phyloP scores from a whole-genome alignment of 768 basidiomycete species.

The Podaxis pistillaris region DNA sequence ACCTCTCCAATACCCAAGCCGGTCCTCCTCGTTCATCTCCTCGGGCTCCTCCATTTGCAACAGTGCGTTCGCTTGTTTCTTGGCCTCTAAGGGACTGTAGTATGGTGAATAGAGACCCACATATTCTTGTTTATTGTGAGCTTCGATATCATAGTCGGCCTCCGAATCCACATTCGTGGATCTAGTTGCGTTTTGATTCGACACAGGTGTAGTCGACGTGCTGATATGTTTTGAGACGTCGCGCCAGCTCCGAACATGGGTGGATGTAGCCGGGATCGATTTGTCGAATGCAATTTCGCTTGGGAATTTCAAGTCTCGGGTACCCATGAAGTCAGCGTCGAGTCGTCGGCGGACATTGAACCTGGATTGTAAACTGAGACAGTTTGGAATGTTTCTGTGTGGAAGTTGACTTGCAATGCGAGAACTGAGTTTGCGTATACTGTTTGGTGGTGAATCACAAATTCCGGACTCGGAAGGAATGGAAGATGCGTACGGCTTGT shows the following conservation, averaged over 20 bases:
- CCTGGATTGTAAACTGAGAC: background rate
- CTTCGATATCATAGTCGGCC: background rate
- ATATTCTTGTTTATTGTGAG: background rate
- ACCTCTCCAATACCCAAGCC: background rate
- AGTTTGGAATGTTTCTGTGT: background rate
- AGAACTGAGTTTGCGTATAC: constrained; percentile 23
- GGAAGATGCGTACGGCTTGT: constrained; percentile 25
- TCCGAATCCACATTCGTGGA: background rate
- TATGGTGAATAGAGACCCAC: constrained; percentile 1
- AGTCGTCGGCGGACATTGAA: background rate
- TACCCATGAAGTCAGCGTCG: background rate
- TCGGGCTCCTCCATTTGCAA: background rate
- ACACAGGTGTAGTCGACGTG: background rate
- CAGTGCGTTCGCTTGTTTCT: background rate
- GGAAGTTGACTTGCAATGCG: constrained; percentile 16
- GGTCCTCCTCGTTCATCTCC: background rate
- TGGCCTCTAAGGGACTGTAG: background rate
- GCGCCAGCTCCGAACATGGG: background rate
- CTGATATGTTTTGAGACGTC: background rate
- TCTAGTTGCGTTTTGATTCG: background rate
- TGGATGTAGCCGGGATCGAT: background rate
- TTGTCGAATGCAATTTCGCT: background rate
- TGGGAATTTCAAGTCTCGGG: background rate
- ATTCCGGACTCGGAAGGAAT: background rate
- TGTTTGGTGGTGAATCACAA: background rate